A percentile compares a stretch with the other conserved stretches of the same genome.
Conservation (phyloP, 139 green algal species). For the Haematococcus lacustris region DNA sequence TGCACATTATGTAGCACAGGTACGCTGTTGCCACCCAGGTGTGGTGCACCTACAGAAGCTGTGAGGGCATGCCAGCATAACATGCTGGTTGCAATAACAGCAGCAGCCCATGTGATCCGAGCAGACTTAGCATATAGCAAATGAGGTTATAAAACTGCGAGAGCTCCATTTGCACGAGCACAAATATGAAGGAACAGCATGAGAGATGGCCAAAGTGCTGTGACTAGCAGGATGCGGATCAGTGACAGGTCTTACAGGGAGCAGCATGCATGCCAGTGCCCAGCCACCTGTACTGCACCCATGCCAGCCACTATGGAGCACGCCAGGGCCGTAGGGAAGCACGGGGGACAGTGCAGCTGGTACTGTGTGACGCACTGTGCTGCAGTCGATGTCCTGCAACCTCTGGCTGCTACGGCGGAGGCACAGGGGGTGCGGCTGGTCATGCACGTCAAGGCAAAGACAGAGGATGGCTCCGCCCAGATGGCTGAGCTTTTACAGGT, state of each 20-base stretch:
- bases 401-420: conserved; percentile 28
- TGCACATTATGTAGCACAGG: background rate
- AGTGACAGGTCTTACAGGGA: background rate
- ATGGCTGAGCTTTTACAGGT: conserved; percentile 47
- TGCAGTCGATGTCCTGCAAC: conserved; percentile 55
- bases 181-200: background rate
- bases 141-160: no score
- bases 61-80: no score
- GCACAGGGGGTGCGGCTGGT: conserved; percentile 41
- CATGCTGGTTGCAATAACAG: no score
- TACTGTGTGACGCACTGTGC: background rate
- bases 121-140: no score
- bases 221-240: background rate
- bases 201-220: background rate
- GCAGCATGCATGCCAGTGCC: background rate
- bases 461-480: conserved; percentile 57
- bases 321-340: background rate
- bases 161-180: background rate
- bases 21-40: no score
- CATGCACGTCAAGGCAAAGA: conserved; percentile 69
- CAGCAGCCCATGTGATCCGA: no score
- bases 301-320: background rate
- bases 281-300: background rate
- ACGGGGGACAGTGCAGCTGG: no score
- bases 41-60: no score